phyloP scores from a whole-genome alignment of 306 rosid species.

The Styphnolobium japonicum region DNA sequence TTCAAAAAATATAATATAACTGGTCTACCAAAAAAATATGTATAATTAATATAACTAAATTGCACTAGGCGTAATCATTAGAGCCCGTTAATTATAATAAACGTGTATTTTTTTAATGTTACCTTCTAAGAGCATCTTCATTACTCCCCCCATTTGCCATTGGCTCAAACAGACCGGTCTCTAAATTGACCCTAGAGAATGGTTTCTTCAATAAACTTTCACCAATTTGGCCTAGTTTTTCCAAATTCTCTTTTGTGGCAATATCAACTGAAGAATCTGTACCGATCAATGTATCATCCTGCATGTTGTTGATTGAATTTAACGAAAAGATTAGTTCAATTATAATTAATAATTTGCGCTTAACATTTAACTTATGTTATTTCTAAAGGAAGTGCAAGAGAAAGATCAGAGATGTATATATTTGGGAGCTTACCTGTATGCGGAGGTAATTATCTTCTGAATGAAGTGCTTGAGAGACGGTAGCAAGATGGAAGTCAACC shows the following conservation, averaged over 20 bases:
- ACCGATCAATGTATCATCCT: conserved; percentile 27
- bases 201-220: conserved; percentile 21
- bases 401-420: too few relatives aligned
- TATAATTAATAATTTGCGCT: too few relatives aligned
- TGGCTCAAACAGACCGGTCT: not conserved
- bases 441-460: conserved; percentile 4
- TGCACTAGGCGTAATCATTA: not conserved
- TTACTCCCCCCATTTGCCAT: conserved; percentile 3
- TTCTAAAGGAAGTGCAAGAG: too few relatives aligned
- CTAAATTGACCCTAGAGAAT: conserved; percentile 17
- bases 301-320: not conserved
- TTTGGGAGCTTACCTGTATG: conserved; percentile 34
- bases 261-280: conserved; percentile 17
- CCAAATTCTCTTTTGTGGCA: conserved; percentile 6
- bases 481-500: conserved; percentile 17
- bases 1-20: too few relatives aligned
- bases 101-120: not conserved
- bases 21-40: not conserved
- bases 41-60: not conserved
- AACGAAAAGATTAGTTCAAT: too few relatives aligned
- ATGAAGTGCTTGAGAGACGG: conserved; percentile 7
- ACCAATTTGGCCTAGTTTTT: not conserved
- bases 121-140: conserved; percentile 23
- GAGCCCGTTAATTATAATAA: too few relatives aligned
- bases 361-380: too few relatives aligned